These are phyloP conservation scores for Passiflora organensis DNA, from an alignment of 345 rosid species.

Conservation along the genomic window DNA sequence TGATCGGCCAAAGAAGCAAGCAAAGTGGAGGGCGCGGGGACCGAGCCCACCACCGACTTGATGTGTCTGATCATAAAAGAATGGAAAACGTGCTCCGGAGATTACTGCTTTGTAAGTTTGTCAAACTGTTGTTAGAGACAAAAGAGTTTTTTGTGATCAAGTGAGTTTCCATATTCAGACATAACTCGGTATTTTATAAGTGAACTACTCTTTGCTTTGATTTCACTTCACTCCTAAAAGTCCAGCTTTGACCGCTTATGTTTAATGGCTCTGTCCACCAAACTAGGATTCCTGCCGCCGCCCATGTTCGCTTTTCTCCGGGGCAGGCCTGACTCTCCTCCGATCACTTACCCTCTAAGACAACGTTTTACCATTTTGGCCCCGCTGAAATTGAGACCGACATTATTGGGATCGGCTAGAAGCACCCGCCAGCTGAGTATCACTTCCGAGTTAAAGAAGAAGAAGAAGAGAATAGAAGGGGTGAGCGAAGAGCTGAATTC, in stretches of 20 bases:
- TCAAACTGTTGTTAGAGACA: too few species aligned
- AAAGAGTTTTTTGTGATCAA: too few species aligned
- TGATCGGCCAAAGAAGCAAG: too few species aligned
- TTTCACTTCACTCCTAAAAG: too few species aligned
- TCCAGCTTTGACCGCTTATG: too few species aligned
- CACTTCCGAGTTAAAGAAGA: slow-evolving; percentile 8
- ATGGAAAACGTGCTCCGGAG: too few species aligned
- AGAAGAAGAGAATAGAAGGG: slow-evolving; percentile 39
- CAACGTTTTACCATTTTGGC: neutral
- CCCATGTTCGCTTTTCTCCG: slow-evolving; percentile 4
- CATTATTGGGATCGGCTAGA: neutral
- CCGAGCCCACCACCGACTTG: too few species aligned
- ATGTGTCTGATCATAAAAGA: too few species aligned
- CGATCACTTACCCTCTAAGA: slow-evolving; percentile 9
- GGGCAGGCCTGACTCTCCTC: slow-evolving; percentile 13
- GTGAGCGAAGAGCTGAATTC: slow-evolving; percentile 60
- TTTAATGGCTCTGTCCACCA: slow-evolving; percentile 28
- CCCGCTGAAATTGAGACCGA: neutral
- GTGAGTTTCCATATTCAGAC: too few species aligned
- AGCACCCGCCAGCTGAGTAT: slow-evolving; percentile 2
- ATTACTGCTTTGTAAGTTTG: too few species aligned
- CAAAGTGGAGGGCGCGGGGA: too few species aligned
- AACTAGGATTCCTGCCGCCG: slow-evolving; percentile 16
- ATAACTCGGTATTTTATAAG: neutral
- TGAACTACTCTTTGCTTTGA: neutral